Conservation (phyloP, 2,329 filamentous ascomycete genomes). For the Cladophialophora immunda region DNA sequence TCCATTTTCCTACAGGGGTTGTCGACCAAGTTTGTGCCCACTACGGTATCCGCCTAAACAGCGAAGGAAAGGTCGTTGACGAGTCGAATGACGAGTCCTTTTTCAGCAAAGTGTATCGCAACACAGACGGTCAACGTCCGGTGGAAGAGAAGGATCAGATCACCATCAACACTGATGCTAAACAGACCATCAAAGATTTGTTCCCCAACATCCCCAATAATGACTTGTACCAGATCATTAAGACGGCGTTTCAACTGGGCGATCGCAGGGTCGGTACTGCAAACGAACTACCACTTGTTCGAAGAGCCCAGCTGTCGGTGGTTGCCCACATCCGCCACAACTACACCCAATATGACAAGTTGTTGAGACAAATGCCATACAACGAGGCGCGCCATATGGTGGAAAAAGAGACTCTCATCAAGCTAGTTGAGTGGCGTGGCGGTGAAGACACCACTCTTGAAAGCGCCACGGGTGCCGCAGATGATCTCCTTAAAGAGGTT, state of each 20-base stretch:
- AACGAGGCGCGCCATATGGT: slow-evolving; percentile 63
- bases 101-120: slow-evolving; percentile 39
- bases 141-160: slow-evolving; percentile 45
- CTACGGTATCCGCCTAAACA: slow-evolving; percentile 55
- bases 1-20: slow-evolving; percentile 69
- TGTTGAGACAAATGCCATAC: slow-evolving; percentile 63
- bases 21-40: slow-evolving; percentile 65
- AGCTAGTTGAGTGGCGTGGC: slow-evolving; percentile 69
- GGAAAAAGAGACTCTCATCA: slow-evolving; percentile 63
- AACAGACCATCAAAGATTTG: slow-evolving; percentile 67
- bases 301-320: slow-evolving; percentile 68
- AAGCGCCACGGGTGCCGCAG: slow-evolving; percentile 61
- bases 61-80: slow-evolving; percentile 57
- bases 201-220: slow-evolving; percentile 69
- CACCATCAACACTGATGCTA: slow-evolving; percentile 64
- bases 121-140: slow-evolving; percentile 29
- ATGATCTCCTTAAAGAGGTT: slow-evolving; percentile 70
- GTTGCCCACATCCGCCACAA: slow-evolving; percentile 69
- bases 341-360: slow-evolving; percentile 69
- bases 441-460: slow-evolving; percentile 63
- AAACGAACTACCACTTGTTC: slow-evolving; percentile 61
- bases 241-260: slow-evolving; percentile 68
- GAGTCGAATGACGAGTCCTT: slow-evolving; percentile 37
- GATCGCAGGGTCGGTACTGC: slow-evolving; percentile 67
- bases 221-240: slow-evolving; percentile 66